These are phyloP conservation scores for Coemansia sp. DNA, from an alignment of 192 early-diverging fungal genomes.

Conservation along the genomic window DNA sequence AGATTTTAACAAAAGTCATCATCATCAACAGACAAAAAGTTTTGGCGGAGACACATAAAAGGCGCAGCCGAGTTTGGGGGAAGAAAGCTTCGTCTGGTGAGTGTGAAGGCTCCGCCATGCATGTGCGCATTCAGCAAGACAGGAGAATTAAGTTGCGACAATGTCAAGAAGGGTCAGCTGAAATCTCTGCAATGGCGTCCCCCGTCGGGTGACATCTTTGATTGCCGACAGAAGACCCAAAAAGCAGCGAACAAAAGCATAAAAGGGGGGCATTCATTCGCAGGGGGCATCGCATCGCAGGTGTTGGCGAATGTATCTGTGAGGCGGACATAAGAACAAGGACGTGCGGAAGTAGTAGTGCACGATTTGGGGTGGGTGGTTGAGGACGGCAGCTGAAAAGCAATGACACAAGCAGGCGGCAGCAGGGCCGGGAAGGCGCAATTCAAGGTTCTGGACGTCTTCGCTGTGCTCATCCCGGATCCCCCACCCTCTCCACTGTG, in stretches of 20 bases:
- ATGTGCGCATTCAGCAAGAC: background rate
- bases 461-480: constrained; percentile 29
- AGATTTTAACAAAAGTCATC: no score
- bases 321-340: constrained; percentile 7
- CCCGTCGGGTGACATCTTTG: constrained; percentile 7
- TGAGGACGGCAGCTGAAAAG: constrained; percentile 9
- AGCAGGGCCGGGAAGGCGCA: constrained; percentile 13
- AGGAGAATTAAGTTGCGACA: background rate
- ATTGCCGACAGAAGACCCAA: constrained; percentile 1
- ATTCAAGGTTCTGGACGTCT: constrained; percentile 52
- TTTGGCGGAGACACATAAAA: background rate
- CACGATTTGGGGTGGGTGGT: background rate
- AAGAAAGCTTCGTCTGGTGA: background rate
- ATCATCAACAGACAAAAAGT: no score
- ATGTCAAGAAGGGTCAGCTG: constrained; percentile 9
- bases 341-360: constrained; percentile 8
- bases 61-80: background rate
- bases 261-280: background rate
- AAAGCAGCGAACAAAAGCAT: background rate
- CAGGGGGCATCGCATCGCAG: background rate
- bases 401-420: background rate
- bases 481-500: background rate
- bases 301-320: background rate
- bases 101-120: background rate
- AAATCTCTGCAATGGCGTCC: constrained; percentile 8